Evolutionary conservation across 2,329 filamentous ascomycete species (phyloP).

Genomic region (Colletotrichum sansevieriae): DNA sequence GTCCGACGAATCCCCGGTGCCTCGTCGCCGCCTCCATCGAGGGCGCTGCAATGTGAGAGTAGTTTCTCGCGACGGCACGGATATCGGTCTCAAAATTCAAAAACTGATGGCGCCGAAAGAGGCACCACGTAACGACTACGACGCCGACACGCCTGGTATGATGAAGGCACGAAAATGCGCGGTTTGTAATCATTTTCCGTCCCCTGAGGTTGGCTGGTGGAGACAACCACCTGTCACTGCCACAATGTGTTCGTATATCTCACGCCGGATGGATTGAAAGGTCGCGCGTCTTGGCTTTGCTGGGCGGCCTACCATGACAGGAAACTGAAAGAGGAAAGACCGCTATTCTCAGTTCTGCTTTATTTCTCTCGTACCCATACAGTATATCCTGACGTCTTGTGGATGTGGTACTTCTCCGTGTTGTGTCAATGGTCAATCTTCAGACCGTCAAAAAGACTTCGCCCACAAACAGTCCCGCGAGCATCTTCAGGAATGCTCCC

Average conservation of each 20-base stretch:
- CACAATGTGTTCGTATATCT: constrained; percentile 24
- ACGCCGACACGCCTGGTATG: too few species aligned
- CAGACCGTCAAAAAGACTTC: background rate
- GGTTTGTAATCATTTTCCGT: background rate
- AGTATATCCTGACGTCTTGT: background rate
- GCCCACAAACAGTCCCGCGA: background rate
- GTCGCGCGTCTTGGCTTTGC: background rate
- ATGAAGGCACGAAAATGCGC: background rate
- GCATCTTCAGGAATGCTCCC: too few species aligned
- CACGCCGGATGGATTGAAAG: background rate
- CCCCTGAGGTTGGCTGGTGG: constrained; percentile 15
- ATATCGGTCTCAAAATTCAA: too few species aligned
- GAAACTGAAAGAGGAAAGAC: background rate
- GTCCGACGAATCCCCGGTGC: background rate
- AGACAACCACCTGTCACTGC: constrained; percentile 22
- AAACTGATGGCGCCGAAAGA: too few species aligned
- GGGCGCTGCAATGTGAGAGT: background rate
- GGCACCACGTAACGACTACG: too few species aligned
- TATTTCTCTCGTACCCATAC: too few species aligned
- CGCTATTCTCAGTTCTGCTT: too few species aligned
- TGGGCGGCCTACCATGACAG: background rate
- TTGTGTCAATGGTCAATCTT: background rate
- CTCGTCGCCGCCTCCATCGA: constrained; percentile 10
- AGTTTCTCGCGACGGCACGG: background rate
- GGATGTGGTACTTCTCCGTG: background rate